phyloP scores from a whole-genome alignment of 352 stramenopile species.

The Hyaloperonospora arabidopsidis region DNA sequence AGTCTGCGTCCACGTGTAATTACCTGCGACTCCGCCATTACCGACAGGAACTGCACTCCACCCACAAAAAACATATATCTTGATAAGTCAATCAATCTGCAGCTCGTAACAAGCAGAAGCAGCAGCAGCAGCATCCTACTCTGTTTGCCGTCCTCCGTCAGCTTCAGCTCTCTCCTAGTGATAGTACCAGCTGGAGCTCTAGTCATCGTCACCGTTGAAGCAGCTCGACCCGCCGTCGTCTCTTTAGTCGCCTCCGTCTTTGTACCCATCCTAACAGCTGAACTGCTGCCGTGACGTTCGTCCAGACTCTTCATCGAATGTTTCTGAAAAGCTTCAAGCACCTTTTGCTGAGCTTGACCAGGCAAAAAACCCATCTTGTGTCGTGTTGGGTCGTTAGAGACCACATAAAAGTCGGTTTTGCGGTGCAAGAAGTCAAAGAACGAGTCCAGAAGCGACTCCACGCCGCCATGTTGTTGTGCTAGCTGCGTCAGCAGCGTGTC shows the following conservation, averaged over 20 bases:
- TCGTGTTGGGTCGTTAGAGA: slow-evolving; percentile 38
- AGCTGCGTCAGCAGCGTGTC: slow-evolving; percentile 90
- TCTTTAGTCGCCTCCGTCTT: background rate
- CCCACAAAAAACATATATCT: background rate
- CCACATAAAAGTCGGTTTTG: slow-evolving; percentile 97
- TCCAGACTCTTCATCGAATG: slow-evolving; percentile 57
- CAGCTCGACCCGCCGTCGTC: background rate
- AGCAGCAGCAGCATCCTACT: slow-evolving; percentile 13
- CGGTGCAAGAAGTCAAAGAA: slow-evolving; percentile 96
- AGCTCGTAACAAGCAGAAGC: background rate
- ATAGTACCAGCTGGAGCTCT: background rate
- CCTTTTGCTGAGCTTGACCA: slow-evolving; percentile 52
- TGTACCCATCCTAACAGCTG: background rate
- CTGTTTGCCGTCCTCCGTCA: slow-evolving; percentile 68
- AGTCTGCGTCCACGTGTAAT: slow-evolving; percentile 98
- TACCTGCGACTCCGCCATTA: slow-evolving; percentile 81
- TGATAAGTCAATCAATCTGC: background rate
- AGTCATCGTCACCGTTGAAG: background rate
- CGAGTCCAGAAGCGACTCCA: slow-evolving; percentile 94
- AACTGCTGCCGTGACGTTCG: background rate
- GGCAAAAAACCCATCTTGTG: slow-evolving; percentile 60
- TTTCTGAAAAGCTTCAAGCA: slow-evolving; percentile 58
- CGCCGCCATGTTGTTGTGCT: slow-evolving; percentile 89
- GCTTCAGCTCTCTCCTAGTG: background rate
- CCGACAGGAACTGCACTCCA: slow-evolving; percentile 64